Conservation (phyloP, 2,329 filamentous ascomycete species). For the Setomelanomma holmii region DNA sequence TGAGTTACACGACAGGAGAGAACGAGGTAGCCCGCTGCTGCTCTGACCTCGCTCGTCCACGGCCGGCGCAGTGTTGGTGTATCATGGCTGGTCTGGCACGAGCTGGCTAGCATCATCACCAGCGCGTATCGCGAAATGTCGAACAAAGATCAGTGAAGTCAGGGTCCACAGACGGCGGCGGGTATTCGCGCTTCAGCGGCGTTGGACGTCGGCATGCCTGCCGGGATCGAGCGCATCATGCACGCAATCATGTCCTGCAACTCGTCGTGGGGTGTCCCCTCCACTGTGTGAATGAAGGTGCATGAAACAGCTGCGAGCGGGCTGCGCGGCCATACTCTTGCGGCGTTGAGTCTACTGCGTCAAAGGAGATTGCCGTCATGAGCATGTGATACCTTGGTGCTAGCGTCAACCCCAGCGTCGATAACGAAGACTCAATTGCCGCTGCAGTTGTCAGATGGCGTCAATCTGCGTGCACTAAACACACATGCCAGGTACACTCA, state of each 20-base stretch:
- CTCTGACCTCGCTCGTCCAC: background rate
- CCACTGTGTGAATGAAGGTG: conserved; percentile 13
- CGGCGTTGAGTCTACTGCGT: background rate
- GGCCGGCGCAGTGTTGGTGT: too few species aligned
- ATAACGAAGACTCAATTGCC: background rate
- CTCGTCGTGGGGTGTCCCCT: conserved; percentile 8
- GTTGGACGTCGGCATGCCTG: conserved; percentile 18
- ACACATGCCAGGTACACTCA: conserved; percentile 27
- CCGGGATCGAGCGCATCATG: conserved; percentile 20
- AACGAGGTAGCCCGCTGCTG: conserved; percentile 3
- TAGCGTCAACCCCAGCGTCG: conserved; percentile 2
- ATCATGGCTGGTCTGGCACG: too few species aligned
- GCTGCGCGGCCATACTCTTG: background rate
- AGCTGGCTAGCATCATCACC: background rate
- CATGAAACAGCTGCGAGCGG: background rate
- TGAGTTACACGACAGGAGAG: conserved; percentile 15
- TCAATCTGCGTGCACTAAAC: conserved; percentile 2
- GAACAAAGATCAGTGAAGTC: conserved; percentile 3
- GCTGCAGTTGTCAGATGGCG: conserved; percentile 13
- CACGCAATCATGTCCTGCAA: conserved; percentile 28
- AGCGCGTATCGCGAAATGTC: conserved; percentile 18
- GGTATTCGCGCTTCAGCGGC: conserved; percentile 18
- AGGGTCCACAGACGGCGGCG: conserved; percentile 19
- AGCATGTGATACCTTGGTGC: conserved; percentile 2
- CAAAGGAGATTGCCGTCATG: background rate